Evolutionary conservation across 129 eudicot species (phyloP), one percentile per base, ranked within the genome.

Genomic region (Lactuca sativa): DNA sequence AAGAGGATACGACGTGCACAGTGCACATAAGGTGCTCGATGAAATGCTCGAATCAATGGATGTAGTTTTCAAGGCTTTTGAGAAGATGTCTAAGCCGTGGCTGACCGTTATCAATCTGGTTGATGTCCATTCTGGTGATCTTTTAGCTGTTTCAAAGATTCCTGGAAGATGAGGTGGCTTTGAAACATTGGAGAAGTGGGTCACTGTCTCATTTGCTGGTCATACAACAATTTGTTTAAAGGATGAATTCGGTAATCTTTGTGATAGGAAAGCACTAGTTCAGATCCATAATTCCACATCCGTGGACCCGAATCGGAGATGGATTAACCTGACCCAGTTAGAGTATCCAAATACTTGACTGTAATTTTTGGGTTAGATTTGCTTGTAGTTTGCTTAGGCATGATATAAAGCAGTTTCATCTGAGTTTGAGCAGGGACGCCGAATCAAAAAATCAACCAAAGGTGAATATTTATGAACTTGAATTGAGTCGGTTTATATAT

Each of bases 131-230:
- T 77, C 97, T 63, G 97, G 97, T 74, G 99, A 90, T 80, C 87
- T 90, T 72, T 73, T 90, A 65, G 99, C 97, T 0, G 82, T 90
- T 31, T 90, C 97, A 36, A 95, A 95, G 89, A 87, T 95, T 67
- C 99, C 96, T 69, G 99, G 99, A 60, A 89, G 99, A 34, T 90
- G 99, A 97, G 99, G 99, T 79, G 99, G 97, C 70, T 95, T 95
- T 82, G 97, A 90, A 78, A 95, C 99, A 57, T 88, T 95, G 62
- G 99, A 95, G 81, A 95, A 95, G 83, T 95, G 99, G 99, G 99
- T 95, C 40, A 90, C 97, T 0, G 97, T 97, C 62, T 95, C 97
- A 25, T 95, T 95, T 80, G 97, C 97, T 51, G 99, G 99, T 73
- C 96, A 95, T 40, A 95, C 99, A 18, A 90, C 99, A 0, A 97